phyloP scores from a whole-genome alignment of 305 asterid species.

The Plantago coronopus region DNA sequence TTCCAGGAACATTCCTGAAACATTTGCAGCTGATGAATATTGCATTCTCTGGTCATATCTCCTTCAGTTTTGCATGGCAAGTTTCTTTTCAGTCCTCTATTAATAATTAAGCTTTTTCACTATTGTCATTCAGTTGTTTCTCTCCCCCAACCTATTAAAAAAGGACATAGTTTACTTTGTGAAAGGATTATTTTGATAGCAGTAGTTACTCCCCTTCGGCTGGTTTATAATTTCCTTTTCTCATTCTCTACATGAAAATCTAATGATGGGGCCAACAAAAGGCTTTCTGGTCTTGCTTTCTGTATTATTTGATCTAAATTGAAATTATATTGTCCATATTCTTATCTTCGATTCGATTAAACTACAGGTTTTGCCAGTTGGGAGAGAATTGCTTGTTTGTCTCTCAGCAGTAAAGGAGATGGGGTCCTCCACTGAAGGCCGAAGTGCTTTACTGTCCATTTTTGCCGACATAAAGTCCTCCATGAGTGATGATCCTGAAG shows the following conservation, averaged over 20 bases:
- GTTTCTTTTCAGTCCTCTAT: slow-evolving; percentile 19
- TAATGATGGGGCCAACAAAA: too few relatives aligned
- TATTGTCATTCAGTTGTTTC: slow-evolving; percentile 4
- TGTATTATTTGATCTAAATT: slow-evolving; percentile 4
- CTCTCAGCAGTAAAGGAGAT: slow-evolving; percentile 63
- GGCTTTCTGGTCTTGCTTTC: slow-evolving; percentile 8
- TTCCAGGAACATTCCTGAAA: slow-evolving; percentile 46
- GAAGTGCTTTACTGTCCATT: slow-evolving; percentile 56
- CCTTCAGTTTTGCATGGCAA: slow-evolving; percentile 56
- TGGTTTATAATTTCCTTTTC: too few relatives aligned
- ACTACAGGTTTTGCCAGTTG: slow-evolving; percentile 70
- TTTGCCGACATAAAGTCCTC: slow-evolving; percentile 37
- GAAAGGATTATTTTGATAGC: too few relatives aligned
- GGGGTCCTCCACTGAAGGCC: slow-evolving; percentile 57
- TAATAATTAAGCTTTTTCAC: slow-evolving; percentile 9
- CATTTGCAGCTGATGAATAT: slow-evolving; percentile 56
- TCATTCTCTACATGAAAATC: too few relatives aligned
- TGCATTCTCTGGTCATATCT: slow-evolving; percentile 45
- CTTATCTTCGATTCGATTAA: slow-evolving; percentile 21
- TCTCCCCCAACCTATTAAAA: neutral
- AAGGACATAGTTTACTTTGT: too few relatives aligned
- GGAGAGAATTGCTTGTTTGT: slow-evolving; percentile 64
- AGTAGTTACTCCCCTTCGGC: too few relatives aligned
- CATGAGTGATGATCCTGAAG: slow-evolving; percentile 39
- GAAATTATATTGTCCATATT: slow-evolving; percentile 5